Evolutionary conservation across 163 green algal species (phyloP).

Genomic region (Chloromonas sp.): DNA sequence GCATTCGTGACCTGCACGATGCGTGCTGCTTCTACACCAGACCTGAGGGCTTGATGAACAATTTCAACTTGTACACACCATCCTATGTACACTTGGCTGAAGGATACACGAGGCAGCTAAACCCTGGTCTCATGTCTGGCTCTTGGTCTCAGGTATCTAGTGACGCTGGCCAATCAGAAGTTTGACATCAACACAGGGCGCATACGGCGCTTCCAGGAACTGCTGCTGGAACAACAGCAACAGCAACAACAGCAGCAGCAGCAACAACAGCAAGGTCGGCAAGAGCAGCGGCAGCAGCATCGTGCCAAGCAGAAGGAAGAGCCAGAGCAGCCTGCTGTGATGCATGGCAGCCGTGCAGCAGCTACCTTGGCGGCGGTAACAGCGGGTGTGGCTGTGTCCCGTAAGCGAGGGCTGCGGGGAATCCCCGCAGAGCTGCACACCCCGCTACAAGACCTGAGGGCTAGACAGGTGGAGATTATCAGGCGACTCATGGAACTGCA

Average conservation of each 20-base stretch:
- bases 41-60: too few species aligned
- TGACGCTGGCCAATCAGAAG: constrained; percentile 55
- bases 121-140: too few species aligned
- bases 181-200: constrained; percentile 50
- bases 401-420: not conserved
- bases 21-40: too few species aligned
- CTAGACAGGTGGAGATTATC: not conserved
- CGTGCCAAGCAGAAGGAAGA: too few species aligned
- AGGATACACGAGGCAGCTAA: too few species aligned
- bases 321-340: too few species aligned
- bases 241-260: constrained; percentile 1
- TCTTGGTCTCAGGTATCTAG: constrained; percentile 26
- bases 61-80: too few species aligned
- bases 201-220: constrained; percentile 38
- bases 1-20: too few species aligned
- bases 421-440: not conserved
- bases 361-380: too few species aligned
- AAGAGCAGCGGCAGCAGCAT: not conserved
- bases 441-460: not conserved
- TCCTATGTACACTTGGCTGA: too few species aligned
- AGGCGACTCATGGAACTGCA: not conserved
- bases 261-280: not conserved
- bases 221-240: not conserved
- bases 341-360: too few species aligned
- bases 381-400: too few species aligned